Evolutionary conservation across 345 rosid genomes (phyloP), one percentile per base, ranked within the genome.

Genomic region (Pugionium dolabratum): DNA sequence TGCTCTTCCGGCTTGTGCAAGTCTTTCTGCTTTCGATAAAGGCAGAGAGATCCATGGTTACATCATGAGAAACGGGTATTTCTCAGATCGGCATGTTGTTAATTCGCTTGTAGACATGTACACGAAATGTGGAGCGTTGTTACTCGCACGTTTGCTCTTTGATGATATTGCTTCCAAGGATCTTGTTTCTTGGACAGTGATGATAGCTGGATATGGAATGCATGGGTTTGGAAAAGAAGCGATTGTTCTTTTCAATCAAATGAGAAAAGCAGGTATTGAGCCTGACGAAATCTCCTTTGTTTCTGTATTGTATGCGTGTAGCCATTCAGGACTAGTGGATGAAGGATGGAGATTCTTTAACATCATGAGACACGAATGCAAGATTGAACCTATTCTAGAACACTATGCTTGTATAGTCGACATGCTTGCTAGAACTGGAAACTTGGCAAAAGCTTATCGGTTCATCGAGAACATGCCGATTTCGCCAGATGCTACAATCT

Each of bases 131-230:
- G 96, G 96, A 47, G 79, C 76, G 2, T 63, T 86, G 62, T 67
- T 71, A 36, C 84, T 83, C 32, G 85, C 88, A 2, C 75, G 68
- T 33, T 36, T 73, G 46, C 84, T 88, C 59, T 88, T 86, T 62
- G 86, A 83, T 45, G 72, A 54, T 46, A 80, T 84, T 74, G 74
- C 70, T 72, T 43, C 71, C 3, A 88, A 86, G 77, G 91, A 88
- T 86, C 71, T 85, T 47, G 74, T 86, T 40, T 80, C 88, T 3
- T 86, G 90, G 96, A 88, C 96, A 4, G 82, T 84, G 72, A 85
- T 88, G 88, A 84, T 84, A 36, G 83, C 91, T 72, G 96, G 91
- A 41, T 88, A 88, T 74, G 95, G 89, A 18, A 85, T 88, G 91
- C 89, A 88, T 56, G 91, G 95, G 30, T 78, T 78, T 64, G 95